Conservation (phyloP, 2,329 filamentous ascomycete genomes). For the Phyllachora maydis region DNA sequence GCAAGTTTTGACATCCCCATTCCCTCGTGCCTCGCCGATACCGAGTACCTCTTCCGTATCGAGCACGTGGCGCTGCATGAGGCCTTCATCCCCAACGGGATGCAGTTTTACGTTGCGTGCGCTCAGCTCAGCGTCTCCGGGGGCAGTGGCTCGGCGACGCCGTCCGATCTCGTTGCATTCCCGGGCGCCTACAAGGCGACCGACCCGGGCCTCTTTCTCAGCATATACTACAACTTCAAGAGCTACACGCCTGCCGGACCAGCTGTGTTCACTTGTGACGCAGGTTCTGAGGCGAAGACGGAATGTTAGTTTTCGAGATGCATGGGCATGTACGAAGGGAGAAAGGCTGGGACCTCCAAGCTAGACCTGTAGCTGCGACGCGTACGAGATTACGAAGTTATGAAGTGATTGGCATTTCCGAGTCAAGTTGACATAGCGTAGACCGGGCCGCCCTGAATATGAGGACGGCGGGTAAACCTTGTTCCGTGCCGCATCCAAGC, state of each 20-base stretch:
- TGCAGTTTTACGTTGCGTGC: slow-evolving; percentile 13
- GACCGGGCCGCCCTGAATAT: too few species aligned
- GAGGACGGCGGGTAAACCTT: too few species aligned
- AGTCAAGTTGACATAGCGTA: too few species aligned
- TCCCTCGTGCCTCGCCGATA: slow-evolving; percentile 12
- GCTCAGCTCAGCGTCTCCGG: slow-evolving; percentile 10
- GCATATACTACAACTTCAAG: slow-evolving; percentile 5
- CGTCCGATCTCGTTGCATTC: slow-evolving; percentile 8
- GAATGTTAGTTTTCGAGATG: too few species aligned
- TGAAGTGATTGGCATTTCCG: too few species aligned
- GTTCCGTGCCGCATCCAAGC: too few species aligned
- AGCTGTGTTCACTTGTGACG: background rate
- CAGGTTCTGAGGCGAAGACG: background rate
- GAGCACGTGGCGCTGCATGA: slow-evolving; percentile 15
- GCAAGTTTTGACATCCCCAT: slow-evolving; percentile 15
- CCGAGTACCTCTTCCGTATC: slow-evolving; percentile 15
- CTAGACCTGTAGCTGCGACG: too few species aligned
- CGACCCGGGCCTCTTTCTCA: slow-evolving; percentile 9
- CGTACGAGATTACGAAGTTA: too few species aligned
- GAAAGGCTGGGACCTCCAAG: too few species aligned
- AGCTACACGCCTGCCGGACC: slow-evolving; percentile 1
- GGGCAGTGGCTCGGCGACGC: slow-evolving; percentile 7
- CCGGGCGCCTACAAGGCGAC: slow-evolving; percentile 10
- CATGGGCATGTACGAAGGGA: too few species aligned
- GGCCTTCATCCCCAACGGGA: slow-evolving; percentile 10